A percentile compares a stretch with the other conserved stretches of the same genome.
phyloP scores from a whole-genome alignment of 1,139 yeast species.

The Debaryomyces nepalensis region DNA sequence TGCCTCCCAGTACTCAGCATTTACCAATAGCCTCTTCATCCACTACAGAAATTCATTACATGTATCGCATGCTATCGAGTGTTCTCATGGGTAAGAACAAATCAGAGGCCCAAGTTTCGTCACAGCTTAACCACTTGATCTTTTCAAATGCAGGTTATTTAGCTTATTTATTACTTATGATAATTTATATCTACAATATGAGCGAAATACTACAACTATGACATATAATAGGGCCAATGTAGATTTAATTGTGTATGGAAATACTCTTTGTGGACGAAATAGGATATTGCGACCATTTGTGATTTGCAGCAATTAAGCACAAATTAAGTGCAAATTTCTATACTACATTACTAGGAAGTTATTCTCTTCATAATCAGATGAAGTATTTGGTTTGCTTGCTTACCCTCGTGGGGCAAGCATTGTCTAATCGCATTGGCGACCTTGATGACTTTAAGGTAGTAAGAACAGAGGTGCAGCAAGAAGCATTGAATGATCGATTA shows the following conservation, averaged over 20 bases:
- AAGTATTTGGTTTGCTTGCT: slow-evolving; percentile 1
- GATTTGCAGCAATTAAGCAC: slow-evolving; percentile 12
- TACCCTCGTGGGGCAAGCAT: slow-evolving; percentile 1
- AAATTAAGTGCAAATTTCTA: slow-evolving; percentile 2
- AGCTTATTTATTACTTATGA: too few species aligned
- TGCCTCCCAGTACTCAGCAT: too few species aligned
- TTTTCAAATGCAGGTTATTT: too few species aligned
- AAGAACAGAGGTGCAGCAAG: background rate
- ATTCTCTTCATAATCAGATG: background rate
- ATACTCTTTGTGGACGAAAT: slow-evolving; percentile 3
- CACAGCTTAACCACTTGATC: too few species aligned
- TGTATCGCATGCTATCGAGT: too few species aligned
- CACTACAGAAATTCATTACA: too few species aligned
- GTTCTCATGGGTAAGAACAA: too few species aligned
- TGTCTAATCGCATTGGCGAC: background rate
- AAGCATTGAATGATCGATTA: slow-evolving; percentile 14
- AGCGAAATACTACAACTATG: too few species aligned
- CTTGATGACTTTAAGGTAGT: background rate
- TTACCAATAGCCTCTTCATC: too few species aligned
- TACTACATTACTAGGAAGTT: background rate
- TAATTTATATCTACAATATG: too few species aligned
- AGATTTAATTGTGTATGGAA: background rate
- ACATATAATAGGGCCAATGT: too few species aligned
- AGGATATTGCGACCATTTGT: background rate
- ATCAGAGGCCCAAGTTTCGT: too few species aligned